Conservation (phyloP, 306 rosid genomes). For the Betula pendula region DNA sequence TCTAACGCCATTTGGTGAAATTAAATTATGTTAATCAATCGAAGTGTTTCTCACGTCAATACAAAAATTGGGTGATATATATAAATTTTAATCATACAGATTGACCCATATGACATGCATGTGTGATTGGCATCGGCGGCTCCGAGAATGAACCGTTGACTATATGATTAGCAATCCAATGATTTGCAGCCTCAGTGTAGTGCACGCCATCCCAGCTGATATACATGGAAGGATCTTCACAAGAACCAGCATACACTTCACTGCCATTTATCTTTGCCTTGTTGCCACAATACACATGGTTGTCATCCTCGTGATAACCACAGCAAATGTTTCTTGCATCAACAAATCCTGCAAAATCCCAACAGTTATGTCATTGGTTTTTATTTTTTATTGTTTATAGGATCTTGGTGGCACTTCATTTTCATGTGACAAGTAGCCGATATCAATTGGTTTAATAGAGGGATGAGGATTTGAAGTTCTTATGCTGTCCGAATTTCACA, state of each 20-base stretch:
- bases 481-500: too few relatives aligned
- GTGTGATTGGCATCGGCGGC: constrained; percentile 50
- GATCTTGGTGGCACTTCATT: not conserved
- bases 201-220: constrained; percentile 96
- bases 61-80: not conserved
- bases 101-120: constrained; percentile 45
- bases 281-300: constrained; percentile 63
- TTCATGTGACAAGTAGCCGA: not conserved
- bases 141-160: constrained; percentile 62
- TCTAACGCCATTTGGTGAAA: not conserved
- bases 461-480: too few relatives aligned
- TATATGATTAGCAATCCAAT: constrained; percentile 60
- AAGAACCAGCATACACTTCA: constrained; percentile 52
- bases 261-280: constrained; percentile 48
- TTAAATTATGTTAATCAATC: not conserved
- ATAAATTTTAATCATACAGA: not conserved
- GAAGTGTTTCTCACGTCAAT: not conserved
- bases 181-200: constrained; percentile 79
- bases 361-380: not conserved
- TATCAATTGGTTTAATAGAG: not conserved
- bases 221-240: constrained; percentile 62
- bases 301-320: constrained; percentile 57
- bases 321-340: constrained; percentile 60
- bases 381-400: not conserved
- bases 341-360: constrained; percentile 51